Percentiles rank a stretch among this genome's conserved stretches.
These are phyloP conservation scores for Populus tomentosa DNA, from an alignment of 441 rosid genomes.

Conservation along the genomic window DNA sequence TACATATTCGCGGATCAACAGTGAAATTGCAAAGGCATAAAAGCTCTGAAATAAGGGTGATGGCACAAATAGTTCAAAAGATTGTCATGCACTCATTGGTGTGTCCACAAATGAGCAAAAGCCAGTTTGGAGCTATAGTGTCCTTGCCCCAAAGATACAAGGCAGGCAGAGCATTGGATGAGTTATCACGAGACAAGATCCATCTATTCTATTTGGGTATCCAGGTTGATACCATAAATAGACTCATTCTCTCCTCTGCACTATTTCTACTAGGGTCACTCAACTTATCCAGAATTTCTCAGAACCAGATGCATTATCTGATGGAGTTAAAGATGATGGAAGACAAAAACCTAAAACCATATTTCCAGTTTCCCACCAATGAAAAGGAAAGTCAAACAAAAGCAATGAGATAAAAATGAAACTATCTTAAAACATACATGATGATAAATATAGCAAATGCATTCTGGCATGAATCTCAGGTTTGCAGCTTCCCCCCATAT, in stretches of 20 bases:
- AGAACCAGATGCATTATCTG: not conserved
- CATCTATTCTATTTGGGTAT: not conserved
- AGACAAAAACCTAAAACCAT: not conserved
- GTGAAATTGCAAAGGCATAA: not conserved
- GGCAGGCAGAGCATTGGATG: not conserved
- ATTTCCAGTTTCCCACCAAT: not conserved
- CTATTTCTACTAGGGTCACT: conserved; percentile 1
- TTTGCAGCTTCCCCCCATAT: conserved; percentile 99
- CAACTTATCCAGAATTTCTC: not conserved
- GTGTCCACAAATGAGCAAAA: not conserved
- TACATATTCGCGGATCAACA: not conserved
- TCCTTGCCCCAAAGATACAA: no score
- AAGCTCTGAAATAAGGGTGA: not conserved
- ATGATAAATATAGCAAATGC: conserved; percentile 96
- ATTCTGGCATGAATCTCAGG: conserved; percentile 99
- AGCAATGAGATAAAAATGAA: conserved; percentile 6
- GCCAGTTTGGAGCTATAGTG: no score
- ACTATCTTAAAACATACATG: conserved; percentile 56
- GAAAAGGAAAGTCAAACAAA: conserved; percentile 1
- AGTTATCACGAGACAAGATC: not conserved
- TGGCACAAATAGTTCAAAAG: not conserved
- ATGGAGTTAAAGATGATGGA: not conserved
- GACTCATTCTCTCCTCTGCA: not conserved
- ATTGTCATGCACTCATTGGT: not conserved
- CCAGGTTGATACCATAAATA: not conserved